A percentile compares a stretch with the other conserved stretches of the same genome.
These are phyloP conservation scores for Chaetomiaceae sp. DNA, from an alignment of 2,329 filamentous ascomycete genomes.

Conservation along the genomic window DNA sequence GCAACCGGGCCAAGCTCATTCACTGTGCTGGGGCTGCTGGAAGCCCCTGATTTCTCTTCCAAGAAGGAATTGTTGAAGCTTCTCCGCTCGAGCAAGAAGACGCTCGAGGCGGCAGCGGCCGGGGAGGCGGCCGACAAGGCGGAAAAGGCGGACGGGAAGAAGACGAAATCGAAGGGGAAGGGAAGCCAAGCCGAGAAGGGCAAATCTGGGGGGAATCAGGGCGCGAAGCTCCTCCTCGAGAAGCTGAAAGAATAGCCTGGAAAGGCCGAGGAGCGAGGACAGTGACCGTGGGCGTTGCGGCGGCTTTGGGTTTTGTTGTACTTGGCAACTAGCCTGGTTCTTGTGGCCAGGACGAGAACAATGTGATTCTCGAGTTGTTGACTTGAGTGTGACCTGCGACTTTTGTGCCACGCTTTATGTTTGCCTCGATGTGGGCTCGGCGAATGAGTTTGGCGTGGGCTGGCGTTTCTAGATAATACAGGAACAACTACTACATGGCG, in stretches of 20 bases:
- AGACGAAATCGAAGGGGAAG: conserved; percentile 41
- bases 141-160: conserved; percentile 43
- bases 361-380: too few relatives aligned
- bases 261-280: too few relatives aligned
- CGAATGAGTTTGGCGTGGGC: too few relatives aligned
- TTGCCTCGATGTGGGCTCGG: too few relatives aligned
- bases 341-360: too few relatives aligned
- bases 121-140: conserved; percentile 54
- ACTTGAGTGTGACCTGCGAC: too few relatives aligned
- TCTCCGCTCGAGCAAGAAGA: conserved; percentile 69
- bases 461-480: too few relatives aligned
- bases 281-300: too few relatives aligned
- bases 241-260: conserved; percentile 40
- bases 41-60: conserved; percentile 66
- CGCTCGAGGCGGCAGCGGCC: conserved; percentile 62
- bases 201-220: conserved; percentile 54
- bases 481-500: too few relatives aligned
- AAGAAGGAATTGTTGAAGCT: conserved; percentile 63
- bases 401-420: too few relatives aligned
- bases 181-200: conserved; percentile 43
- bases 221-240: conserved; percentile 57
- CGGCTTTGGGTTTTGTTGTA: too few relatives aligned
- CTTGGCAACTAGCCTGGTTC: too few relatives aligned
- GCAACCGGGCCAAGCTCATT: conserved; percentile 83
- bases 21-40: conserved; percentile 75